Base-by-base conservation (phyloP, 148 eudicot genomes). In the Spergularia bocconei region DNA sequence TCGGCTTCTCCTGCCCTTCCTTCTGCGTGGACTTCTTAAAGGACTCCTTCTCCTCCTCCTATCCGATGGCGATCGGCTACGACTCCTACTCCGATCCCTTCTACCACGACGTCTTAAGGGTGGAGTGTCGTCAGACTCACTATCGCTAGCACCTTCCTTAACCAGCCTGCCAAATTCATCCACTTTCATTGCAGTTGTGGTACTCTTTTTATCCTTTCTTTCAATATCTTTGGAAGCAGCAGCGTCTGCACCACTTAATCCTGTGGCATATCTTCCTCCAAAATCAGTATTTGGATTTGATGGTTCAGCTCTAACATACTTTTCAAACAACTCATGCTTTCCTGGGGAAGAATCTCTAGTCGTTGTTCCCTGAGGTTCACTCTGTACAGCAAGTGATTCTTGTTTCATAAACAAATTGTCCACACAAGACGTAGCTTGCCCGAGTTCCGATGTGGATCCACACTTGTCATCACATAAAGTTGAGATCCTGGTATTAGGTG, bases 101-200 rank as follows among this genome's bases (percentile, higher is more conserved):
- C 84, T 91, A 83, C 79, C 72, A 80, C 52, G 96, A 79, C 84
- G 86, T 78, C 86, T 74, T 5, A 63, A 44, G 73, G 67, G 60
- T 66, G 59, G 75, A 53, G 87, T 83, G 74, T 83, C 93, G 75
- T 87, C 95, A 68, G 92, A 83, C 53, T 92, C 98, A 75, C 93
- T 92, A 70, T 86, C 97, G 83, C 88, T 87, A 61, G 70, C 86
- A 81, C 84, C 89, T 82, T 90, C 87, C 80, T 90, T 87, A n/a
- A 86, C 74, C 72, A 92, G 78, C 82, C 98, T 85, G 64, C 98
- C 98, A 87, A 95, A 95, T 81, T 95, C 91, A 54, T 95, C 98
- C 64, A 92, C 88, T 79, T 90, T 87, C 29, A 64, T 75, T 41
- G 66, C 78, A 75, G 82, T 20, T 23, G 86, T 19, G 16, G 61